Evolutionary conservation across 73 alveolate genomes (phyloP).

Genomic region (Paraurostyla sp.): DNA sequence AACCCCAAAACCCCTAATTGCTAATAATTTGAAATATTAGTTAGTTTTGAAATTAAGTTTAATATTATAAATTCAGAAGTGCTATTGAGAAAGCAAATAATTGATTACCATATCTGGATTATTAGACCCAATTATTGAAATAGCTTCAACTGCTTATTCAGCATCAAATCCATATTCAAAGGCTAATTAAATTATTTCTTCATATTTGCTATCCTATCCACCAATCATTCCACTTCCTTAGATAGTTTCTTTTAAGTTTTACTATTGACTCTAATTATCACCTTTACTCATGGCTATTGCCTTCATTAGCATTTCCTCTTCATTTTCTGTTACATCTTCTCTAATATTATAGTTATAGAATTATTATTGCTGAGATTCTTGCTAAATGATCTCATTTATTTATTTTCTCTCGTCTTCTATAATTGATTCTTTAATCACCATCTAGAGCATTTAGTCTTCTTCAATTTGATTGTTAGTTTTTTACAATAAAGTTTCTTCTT

Average conservation of each 20-base stretch:
- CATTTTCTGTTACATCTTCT: constrained; percentile 31
- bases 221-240: too few relatives aligned
- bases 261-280: too few relatives aligned
- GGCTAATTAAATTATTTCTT: constrained; percentile 11
- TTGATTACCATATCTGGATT: constrained; percentile 27
- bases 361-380: too few relatives aligned
- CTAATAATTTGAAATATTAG: too few relatives aligned
- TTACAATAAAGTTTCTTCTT: constrained; percentile 67
- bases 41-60: too few relatives aligned
- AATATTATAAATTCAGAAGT: neutral
- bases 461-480: constrained; percentile 37
- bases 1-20: too few relatives aligned
- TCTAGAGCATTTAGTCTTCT: constrained; percentile 39
- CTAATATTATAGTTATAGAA: too few relatives aligned
- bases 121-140: constrained; percentile 23
- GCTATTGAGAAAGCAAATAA: constrained; percentile 15
- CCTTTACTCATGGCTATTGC: constrained; percentile 53
- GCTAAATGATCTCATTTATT: too few relatives aligned
- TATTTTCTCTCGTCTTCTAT: constrained; percentile 4
- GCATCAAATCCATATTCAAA: constrained; percentile 59
- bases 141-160: constrained; percentile 45
- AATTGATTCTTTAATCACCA: constrained; percentile 43
- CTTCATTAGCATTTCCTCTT: constrained; percentile 46
- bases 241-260: too few relatives aligned
- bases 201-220: neutral